Percentiles rank a stretch among this genome's conserved stretches.
phyloP scores from a whole-genome alignment of 768 basidiomycete genomes.

The Tulasnella sp. region DNA sequence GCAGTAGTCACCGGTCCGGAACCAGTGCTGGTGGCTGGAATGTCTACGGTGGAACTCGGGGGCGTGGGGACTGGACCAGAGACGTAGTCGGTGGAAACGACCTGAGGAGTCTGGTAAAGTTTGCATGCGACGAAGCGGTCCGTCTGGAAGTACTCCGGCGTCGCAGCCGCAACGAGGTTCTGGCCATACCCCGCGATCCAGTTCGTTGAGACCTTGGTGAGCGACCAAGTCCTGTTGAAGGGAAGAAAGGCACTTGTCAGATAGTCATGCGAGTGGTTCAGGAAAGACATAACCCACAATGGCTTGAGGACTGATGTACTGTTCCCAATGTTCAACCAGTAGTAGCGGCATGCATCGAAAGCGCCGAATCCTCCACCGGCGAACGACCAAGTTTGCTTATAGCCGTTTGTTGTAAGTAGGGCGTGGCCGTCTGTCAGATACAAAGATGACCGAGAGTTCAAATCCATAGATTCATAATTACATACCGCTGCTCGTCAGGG shows the following conservation, averaged over 20 bases:
- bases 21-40: not conserved
- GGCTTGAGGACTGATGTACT: conserved; percentile 4
- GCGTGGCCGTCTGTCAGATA: not conserved
- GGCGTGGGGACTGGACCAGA: not conserved
- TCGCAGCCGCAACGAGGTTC: not conserved
- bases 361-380: conserved; percentile 16
- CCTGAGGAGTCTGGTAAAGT: not conserved
- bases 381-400: conserved; percentile 10
- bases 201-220: not conserved
- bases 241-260: not conserved
- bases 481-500: not conserved
- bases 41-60: not conserved
- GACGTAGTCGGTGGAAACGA: not conserved
- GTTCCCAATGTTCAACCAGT: conserved; percentile 21
- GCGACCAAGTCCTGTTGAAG: not conserved
- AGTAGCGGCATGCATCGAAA: conserved; percentile 18
- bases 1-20: not conserved
- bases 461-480: not conserved
- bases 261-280: not conserved
- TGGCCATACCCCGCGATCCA: not conserved
- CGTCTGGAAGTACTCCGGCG: not conserved
- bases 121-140: conserved; percentile 3
- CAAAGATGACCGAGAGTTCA: not conserved
- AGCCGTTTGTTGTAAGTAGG: conserved; percentile 1
- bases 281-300: not conserved